Conservation (phyloP, 257 asterid genomes). For the Solanum piurae region DNA sequence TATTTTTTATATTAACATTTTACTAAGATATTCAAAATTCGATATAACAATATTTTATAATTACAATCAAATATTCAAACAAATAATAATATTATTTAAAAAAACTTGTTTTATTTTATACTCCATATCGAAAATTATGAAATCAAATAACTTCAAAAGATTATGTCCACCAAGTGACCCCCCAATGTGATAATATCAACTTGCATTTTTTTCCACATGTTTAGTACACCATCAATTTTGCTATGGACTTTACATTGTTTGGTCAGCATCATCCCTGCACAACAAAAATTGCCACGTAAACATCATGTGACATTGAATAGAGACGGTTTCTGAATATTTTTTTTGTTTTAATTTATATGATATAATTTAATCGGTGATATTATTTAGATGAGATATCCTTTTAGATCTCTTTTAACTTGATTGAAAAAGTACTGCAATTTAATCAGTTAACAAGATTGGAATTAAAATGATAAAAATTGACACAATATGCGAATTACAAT, state of each 20-base stretch:
- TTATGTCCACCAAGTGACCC: background rate
- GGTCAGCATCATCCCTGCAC: background rate
- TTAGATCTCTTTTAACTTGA: no score
- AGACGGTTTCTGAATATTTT: background rate
- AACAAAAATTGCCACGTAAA: background rate
- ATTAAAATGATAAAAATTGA: no score
- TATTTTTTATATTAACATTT: no score
- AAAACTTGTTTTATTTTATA: background rate
- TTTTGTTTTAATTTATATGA: accelerated
- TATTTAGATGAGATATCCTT: background rate
- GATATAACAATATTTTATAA: background rate
- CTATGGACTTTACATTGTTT: background rate
- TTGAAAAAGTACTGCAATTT: no score
- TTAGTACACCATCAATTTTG: background rate
- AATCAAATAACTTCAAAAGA: background rate
- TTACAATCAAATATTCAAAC: background rate
- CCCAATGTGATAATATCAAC: background rate
- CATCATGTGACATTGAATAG: background rate
- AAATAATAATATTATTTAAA: background rate
- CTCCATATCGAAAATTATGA: background rate
- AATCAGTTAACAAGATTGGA: no score
- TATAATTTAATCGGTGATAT: background rate
- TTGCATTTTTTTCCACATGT: background rate
- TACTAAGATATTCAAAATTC: no score
- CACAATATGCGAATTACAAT: no score